Percentiles rank a stretch among this genome's conserved stretches.
These are phyloP conservation scores for Tetracentron sinense DNA, from an alignment of 164 flowering plant species.

Conservation along the genomic window DNA sequence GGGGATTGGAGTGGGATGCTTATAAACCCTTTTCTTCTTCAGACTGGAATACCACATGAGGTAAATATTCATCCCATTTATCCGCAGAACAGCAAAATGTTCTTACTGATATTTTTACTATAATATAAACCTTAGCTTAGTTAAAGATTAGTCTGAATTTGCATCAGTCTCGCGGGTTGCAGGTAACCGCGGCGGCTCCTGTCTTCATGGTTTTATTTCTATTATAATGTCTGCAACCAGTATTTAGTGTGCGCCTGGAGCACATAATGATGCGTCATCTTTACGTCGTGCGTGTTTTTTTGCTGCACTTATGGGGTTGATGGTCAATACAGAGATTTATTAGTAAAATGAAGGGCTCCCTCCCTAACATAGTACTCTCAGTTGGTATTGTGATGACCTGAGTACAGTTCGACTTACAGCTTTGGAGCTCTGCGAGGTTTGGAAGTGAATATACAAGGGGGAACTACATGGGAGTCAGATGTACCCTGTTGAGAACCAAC, in stretches of 20 bases:
- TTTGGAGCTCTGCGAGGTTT: constrained; percentile 49
- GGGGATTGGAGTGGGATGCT: constrained; percentile 83
- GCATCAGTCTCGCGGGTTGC: constrained; percentile 6
- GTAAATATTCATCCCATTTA: constrained; percentile 27
- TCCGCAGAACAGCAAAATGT: no score
- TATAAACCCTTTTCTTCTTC: constrained; percentile 71
- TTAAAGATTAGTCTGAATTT: no score
- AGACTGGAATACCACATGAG: constrained; percentile 61
- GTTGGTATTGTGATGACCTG: constrained; percentile 59
- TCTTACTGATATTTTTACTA: no score
- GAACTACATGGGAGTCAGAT: constrained; percentile 52
- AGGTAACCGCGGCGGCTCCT: constrained; percentile 71
- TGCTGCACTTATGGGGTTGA: constrained; percentile 48
- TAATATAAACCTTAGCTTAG: no score
- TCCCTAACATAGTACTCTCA: constrained; percentile 66
- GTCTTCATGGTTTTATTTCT: constrained; percentile 75
- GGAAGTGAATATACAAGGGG: constrained; percentile 46
- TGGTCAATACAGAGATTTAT: constrained; percentile 45
- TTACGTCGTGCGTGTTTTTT: constrained; percentile 43
- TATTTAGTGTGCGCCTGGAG: constrained; percentile 54
- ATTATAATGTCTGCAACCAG: constrained; percentile 66
- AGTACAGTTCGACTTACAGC: constrained; percentile 57
- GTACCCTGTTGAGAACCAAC: constrained; percentile 51
- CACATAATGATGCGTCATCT: constrained; percentile 25
- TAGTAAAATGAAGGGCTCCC: constrained; percentile 44